Base-by-base conservation (phyloP, 2,329 filamentous ascomycete species). In the Calonectria leucothoes region DNA sequence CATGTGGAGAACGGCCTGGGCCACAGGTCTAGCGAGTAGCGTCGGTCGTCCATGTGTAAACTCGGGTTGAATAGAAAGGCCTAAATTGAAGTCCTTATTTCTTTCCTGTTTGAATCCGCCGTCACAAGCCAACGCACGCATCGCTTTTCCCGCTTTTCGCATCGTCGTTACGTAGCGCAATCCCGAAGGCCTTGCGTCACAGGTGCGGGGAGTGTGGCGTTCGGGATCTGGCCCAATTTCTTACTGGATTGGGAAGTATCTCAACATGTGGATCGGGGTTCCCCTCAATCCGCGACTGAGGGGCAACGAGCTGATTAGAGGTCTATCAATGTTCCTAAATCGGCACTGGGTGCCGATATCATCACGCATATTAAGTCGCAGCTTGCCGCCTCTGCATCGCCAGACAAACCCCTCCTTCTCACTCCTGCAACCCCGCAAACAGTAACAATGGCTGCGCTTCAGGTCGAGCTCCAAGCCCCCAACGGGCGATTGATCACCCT, bases 401-500 rank as follows among this genome's bases (percentile, higher is more conserved):
- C 57, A 42, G 11, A 64, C 20, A 27, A 23, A 52, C 31, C 4
- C 37, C 35, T 52, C 49, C 35, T 31, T 27, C 23, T 45, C 20
- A 35, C 35, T 51, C 15, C 49, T 23, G 25, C 29, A 25, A 57
- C 64, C 29, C 55, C 33, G 15, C 15, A 61, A 39, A 17, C 4
- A 39, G 23, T 23, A 55, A 33, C 15, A 42, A 70, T 33, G 37
- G 74, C 75, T 73, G 69, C 75, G 8, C 66, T 69, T n/a, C 57
- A 66, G 7, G 83, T 90, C 73, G 89, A 93, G 78, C 88, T 94
- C 69, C 93, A 89, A 12, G 91, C 93, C 73, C 93, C 93, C 12
- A 94, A 94, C 84, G 92, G 93, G 78, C 87, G 85, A 80, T 91
- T 91, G 79, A 93, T 93, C 76, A 86, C 83, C 35, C 90, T 93